Evolutionary conservation across 495 filamentous ascomycete species (phyloP).

Genomic region (Opeltia flavorubescens): DNA sequence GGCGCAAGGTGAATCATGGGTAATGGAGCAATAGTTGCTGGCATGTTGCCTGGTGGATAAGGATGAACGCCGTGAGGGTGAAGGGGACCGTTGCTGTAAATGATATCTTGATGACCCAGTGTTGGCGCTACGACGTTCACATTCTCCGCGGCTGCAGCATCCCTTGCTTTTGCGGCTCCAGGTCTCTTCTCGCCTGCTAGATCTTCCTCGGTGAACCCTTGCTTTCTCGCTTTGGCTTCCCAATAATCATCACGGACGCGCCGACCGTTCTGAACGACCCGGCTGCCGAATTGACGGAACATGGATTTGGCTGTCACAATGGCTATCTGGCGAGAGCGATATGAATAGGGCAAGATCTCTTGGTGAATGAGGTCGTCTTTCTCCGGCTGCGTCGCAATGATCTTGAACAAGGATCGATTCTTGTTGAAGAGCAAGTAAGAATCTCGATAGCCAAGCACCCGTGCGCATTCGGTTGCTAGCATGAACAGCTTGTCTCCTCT

Average conservation of each 20-base stretch:
- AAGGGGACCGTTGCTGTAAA: slow-evolving; percentile 55
- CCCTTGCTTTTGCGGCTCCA: slow-evolving; percentile 75
- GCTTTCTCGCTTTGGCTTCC: slow-evolving; percentile 92
- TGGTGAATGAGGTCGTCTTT: slow-evolving; percentile 94
- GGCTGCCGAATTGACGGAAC: slow-evolving; percentile 97
- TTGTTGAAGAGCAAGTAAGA: slow-evolving; percentile 99
- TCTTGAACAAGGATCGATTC: slow-evolving; percentile 92
- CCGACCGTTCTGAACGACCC: slow-evolving; percentile 77
- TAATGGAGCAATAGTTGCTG: slow-evolving; percentile 52
- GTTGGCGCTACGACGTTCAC: slow-evolving; percentile 33
- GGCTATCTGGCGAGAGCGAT: slow-evolving; percentile 92
- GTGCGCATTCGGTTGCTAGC: slow-evolving; percentile 94
- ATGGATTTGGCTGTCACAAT: slow-evolving; percentile 98
- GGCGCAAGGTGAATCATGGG: slow-evolving; percentile 75
- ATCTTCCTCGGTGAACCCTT: slow-evolving; percentile 97
- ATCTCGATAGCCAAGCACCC: slow-evolving; percentile 88
- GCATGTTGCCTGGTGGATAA: slow-evolving; percentile 49
- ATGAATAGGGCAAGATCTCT: slow-evolving; percentile 94
- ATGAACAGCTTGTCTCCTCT: slow-evolving; percentile 92
- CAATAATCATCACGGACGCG: slow-evolving; percentile 96
- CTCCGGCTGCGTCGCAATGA: slow-evolving; percentile 89
- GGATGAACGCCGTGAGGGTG: slow-evolving; percentile 56
- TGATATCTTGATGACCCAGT: slow-evolving; percentile 50
- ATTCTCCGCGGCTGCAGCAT: slow-evolving; percentile 52
- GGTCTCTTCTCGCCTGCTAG: slow-evolving; percentile 92